These are phyloP conservation scores for Barnettozyma sucrosica DNA, from an alignment of 805 yeast species.

Conservation along the genomic window DNA sequence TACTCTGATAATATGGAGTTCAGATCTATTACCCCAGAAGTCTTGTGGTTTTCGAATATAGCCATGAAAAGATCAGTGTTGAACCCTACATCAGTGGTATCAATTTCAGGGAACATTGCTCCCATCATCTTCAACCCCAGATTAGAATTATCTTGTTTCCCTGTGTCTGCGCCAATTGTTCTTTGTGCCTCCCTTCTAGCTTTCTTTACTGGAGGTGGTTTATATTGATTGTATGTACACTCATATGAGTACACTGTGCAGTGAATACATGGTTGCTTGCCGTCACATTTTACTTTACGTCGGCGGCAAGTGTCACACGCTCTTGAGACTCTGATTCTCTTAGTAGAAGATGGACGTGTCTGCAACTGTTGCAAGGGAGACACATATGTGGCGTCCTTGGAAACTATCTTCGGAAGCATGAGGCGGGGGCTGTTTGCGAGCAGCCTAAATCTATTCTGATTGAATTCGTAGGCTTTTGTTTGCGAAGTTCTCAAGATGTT, in stretches of 20 bases:
- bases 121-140: constrained; percentile 7
- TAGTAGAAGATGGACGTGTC: constrained; percentile 26
- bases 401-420: constrained; percentile 24
- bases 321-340: constrained; percentile 58
- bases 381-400: constrained; percentile 22
- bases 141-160: constrained; percentile 1
- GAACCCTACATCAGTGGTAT: constrained; percentile 11
- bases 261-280: constrained; percentile 77
- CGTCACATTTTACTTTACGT: constrained; percentile 80
- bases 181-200: constrained; percentile 2
- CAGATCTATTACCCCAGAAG: constrained; percentile 17
- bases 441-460: no score
- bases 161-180: not conserved
- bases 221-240: constrained; percentile 74
- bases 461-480: no score
- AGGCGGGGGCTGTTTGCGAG: no score
- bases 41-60: constrained; percentile 15
- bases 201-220: constrained; percentile 33
- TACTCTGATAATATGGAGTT: constrained; percentile 16
- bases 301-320: constrained; percentile 73
- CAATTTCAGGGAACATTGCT: constrained; percentile 19
- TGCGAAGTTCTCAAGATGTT: not conserved
- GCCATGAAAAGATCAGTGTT: constrained; percentile 15
- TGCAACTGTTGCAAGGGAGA: constrained; percentile 21
- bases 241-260: constrained; percentile 84